phyloP scores from a whole-genome alignment of 345 rosid genomes.

The Citrus inodora region DNA sequence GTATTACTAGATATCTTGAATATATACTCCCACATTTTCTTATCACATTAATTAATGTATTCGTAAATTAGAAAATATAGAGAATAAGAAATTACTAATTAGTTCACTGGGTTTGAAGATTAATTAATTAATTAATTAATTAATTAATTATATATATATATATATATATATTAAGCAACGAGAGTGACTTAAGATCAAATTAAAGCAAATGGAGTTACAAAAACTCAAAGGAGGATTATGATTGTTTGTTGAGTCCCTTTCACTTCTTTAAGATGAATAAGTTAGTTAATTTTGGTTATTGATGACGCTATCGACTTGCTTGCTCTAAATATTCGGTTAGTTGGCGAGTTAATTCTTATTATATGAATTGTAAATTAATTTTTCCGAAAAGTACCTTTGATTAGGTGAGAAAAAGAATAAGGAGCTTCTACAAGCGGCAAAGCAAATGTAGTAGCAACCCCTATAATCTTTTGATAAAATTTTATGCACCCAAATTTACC shows the following conservation, averaged over 20 bases:
- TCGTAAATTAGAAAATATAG: too few species aligned
- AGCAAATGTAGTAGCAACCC: neutral
- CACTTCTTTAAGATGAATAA: neutral
- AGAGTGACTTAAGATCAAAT: constrained; percentile 10
- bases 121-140: too few species aligned
- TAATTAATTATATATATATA: too few species aligned
- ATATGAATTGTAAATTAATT: neutral
- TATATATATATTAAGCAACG: neutral
- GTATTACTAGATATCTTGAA: too few species aligned
- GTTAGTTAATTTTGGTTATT: constrained; percentile 15
- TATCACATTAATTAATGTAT: too few species aligned
- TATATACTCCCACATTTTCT: too few species aligned
- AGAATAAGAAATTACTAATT: too few species aligned
- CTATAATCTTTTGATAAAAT: too few species aligned
- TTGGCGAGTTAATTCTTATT: too few species aligned
- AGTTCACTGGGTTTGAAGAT: too few species aligned
- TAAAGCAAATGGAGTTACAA: constrained; percentile 11
- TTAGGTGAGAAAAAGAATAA: neutral
- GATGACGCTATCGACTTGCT: constrained; percentile 2
- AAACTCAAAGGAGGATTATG: constrained; percentile 14
- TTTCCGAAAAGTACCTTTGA: neutral
- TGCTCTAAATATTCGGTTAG: neutral
- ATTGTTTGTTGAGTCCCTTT: neutral
- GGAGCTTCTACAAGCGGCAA: neutral
- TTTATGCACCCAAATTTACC: too few species aligned